Percentiles rank a stretch among this genome's conserved stretches.
phyloP scores from a whole-genome alignment of 495 filamentous ascomycete species.

The Eremomyces bilateralis region DNA sequence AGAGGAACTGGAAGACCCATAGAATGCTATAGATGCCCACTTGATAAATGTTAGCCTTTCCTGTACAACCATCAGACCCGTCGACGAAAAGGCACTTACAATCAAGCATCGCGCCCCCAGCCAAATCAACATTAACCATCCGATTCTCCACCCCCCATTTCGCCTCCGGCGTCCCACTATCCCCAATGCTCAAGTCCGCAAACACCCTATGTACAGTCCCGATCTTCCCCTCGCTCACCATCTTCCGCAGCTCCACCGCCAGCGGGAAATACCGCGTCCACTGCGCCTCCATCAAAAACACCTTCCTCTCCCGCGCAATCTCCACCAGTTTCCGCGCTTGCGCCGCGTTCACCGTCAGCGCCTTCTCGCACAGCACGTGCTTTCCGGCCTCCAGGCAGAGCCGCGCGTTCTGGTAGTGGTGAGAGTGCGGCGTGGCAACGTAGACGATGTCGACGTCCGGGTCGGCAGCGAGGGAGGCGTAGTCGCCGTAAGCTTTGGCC shows the following conservation, averaged over 20 bases:
- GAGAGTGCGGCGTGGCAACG: slow-evolving; percentile 83
- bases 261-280: slow-evolving; percentile 89
- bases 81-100: no score
- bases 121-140: slow-evolving; percentile 75
- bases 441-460: slow-evolving; percentile 72
- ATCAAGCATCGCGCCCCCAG: slow-evolving; percentile 53
- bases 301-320: slow-evolving; percentile 47
- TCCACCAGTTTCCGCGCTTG: slow-evolving; percentile 57
- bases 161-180: slow-evolving; percentile 28
- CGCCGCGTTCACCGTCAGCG: slow-evolving; percentile 71
- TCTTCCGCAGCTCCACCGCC: slow-evolving; percentile 47
- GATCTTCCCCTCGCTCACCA: slow-evolving; percentile 46
- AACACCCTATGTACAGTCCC: slow-evolving; percentile 57
- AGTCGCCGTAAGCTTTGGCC: slow-evolving; percentile 61
- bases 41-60: slow-evolving; percentile 10
- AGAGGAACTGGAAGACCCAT: slow-evolving; percentile 85
- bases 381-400: slow-evolving; percentile 66
- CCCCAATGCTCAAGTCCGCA: slow-evolving; percentile 41
- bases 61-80: no score
- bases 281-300: slow-evolving; percentile 92
- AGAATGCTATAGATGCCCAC: slow-evolving; percentile 79
- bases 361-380: slow-evolving; percentile 81
- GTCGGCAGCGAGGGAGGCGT: slow-evolving; percentile 56
- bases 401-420: slow-evolving; percentile 84
- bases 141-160: slow-evolving; percentile 37